phyloP scores from a whole-genome alignment of 192 early-diverging fungal species.

The Thamnidium elegans region DNA sequence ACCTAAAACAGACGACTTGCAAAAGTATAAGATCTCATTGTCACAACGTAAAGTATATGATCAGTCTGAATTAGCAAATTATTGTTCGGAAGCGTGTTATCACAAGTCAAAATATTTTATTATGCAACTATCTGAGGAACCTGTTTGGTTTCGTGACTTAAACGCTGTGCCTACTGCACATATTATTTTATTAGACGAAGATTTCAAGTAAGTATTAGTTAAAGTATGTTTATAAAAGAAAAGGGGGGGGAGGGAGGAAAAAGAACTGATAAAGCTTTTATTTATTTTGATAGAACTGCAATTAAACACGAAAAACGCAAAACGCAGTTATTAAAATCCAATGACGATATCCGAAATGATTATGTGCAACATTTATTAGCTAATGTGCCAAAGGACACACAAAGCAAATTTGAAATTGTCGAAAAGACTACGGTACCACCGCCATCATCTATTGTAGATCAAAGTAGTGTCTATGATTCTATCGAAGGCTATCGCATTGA shows the following conservation, averaged over 20 bases:
- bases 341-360: slow-evolving; percentile 15
- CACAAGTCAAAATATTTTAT: slow-evolving; percentile 67
- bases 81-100: slow-evolving; percentile 70
- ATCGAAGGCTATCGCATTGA: slow-evolving; percentile 41
- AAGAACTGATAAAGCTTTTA: not conserved
- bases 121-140: slow-evolving; percentile 72
- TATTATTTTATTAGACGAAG: slow-evolving; percentile 23
- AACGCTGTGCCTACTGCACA: slow-evolving; percentile 9
- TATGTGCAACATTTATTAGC: slow-evolving; percentile 21
- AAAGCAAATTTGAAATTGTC: slow-evolving; percentile 10
- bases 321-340: not conserved
- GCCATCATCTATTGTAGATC: not conserved
- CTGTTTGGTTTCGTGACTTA: slow-evolving; percentile 62
- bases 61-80: slow-evolving; percentile 60
- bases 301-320: slow-evolving; percentile 15
- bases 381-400: slow-evolving; percentile 6
- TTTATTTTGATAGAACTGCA: slow-evolving; percentile 11
- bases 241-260: not conserved
- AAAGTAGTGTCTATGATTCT: slow-evolving; percentile 26
- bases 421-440: slow-evolving; percentile 12
- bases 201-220: slow-evolving; percentile 32
- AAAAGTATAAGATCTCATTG: slow-evolving; percentile 66
- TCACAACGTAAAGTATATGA: slow-evolving; percentile 76
- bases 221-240: not conserved
- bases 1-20: slow-evolving; percentile 42